A percentile compares a stretch with the other conserved stretches of the same genome.
Evolutionary conservation across 2,329 filamentous ascomycete species (phyloP).

Genomic region (Trichophyton equinum): DNA sequence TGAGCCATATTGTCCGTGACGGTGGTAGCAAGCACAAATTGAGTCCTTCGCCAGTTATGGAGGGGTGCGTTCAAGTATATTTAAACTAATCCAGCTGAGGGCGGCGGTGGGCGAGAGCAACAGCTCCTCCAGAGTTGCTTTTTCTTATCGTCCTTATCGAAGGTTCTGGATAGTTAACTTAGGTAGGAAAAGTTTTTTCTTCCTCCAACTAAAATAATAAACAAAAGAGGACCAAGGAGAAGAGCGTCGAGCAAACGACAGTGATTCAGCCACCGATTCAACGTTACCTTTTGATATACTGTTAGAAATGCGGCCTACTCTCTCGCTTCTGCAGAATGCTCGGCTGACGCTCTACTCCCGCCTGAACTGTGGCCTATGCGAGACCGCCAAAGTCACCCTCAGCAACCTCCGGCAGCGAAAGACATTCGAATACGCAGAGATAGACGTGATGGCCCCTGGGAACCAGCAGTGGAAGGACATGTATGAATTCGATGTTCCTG

Average conservation of each 20-base stretch:
- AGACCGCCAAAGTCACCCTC: conserved; percentile 47
- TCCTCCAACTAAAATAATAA: background rate
- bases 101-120: background rate
- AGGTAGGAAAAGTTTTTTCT: background rate
- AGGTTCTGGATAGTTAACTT: conserved; percentile 15
- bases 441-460: conserved; percentile 45
- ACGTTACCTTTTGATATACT: background rate
- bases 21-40: background rate
- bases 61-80: background rate
- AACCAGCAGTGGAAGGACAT: conserved; percentile 47
- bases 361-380: conserved; percentile 47
- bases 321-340: conserved; percentile 21
- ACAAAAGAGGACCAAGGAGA: background rate
- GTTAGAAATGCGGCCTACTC: conserved; percentile 10
- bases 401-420: conserved; percentile 41
- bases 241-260: background rate
- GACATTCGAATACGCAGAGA: conserved; percentile 44
- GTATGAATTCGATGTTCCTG: conserved; percentile 54
- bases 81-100: background rate
- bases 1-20: conserved; percentile 21
- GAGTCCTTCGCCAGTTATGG: background rate
- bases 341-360: conserved; percentile 51
- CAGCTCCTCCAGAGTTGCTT: background rate
- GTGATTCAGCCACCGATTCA: background rate
- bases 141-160: conserved; percentile 8